Percentiles rank a stretch among this genome's conserved stretches.
phyloP scores from a whole-genome alignment of 192 early-diverging fungal species.

The Backusella tarrabulga region DNA sequence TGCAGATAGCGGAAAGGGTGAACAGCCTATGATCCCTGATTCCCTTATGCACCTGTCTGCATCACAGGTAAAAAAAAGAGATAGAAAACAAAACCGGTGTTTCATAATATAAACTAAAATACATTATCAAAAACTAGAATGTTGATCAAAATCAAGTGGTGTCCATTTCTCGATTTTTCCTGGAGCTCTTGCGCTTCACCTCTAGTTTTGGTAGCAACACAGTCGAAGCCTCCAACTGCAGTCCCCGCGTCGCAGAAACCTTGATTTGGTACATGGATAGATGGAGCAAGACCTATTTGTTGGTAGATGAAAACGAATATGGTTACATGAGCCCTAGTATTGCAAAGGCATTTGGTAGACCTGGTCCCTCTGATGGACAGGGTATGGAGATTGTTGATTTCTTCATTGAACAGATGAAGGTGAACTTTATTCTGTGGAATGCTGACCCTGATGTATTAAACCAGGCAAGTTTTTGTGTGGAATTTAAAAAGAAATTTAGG shows the following conservation, averaged over 20 bases:
- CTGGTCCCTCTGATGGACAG: conserved; percentile 48
- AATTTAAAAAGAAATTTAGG: neutral
- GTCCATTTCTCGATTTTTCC: conserved; percentile 43
- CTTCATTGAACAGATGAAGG: conserved; percentile 53
- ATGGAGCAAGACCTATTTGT: conserved; percentile 72
- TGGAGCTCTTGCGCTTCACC: conserved; percentile 51
- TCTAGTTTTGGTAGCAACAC: conserved; percentile 49
- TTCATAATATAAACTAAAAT: neutral
- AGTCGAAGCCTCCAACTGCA: conserved; percentile 57
- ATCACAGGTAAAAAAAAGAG: conserved; percentile 20
- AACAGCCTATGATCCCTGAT: conserved; percentile 66
- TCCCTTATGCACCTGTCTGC: conserved; percentile 59
- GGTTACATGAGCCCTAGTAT: conserved; percentile 48
- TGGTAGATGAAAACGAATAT: conserved; percentile 61
- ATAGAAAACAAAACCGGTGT: neutral
- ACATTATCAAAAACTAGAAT: conserved; percentile 3
- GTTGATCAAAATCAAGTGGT: conserved; percentile 49
- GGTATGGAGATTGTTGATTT: conserved; percentile 61
- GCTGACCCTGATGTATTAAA: conserved; percentile 66
- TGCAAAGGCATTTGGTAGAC: conserved; percentile 52
- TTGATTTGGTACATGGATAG: conserved; percentile 74
- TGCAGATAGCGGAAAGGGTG: conserved; percentile 66
- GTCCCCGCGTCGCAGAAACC: conserved; percentile 68
- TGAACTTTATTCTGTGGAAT: conserved; percentile 69
- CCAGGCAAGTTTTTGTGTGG: conserved; percentile 35